Conservation (phyloP, 345 rosid genomes). For the Angophora floribunda region DNA sequence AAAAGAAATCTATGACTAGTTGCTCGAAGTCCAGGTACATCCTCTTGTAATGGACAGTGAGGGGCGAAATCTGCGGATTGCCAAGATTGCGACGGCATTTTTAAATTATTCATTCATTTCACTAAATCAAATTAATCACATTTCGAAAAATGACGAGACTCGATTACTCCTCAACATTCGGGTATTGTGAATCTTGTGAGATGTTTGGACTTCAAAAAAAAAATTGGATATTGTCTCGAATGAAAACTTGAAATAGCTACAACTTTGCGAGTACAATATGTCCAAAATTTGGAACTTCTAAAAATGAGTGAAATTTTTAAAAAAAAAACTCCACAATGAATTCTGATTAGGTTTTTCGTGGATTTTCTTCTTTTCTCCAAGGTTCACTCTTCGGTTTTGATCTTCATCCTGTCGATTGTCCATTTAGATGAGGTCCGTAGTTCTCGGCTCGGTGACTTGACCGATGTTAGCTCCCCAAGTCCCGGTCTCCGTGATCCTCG, state of each 20-base stretch:
- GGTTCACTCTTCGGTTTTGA: not conserved
- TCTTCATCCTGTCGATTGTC: not conserved
- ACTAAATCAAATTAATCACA: too few relatives aligned
- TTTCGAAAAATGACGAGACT: not conserved
- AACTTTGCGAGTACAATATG: not conserved
- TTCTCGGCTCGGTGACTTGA: not conserved
- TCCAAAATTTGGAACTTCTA: not conserved
- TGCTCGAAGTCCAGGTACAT: not conserved
- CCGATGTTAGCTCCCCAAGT: not conserved
- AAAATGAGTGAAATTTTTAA: not conserved
- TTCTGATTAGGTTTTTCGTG: not conserved
- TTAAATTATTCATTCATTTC: not conserved
- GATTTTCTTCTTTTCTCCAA: too few relatives aligned
- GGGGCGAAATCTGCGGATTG: not conserved
- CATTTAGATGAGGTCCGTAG: too few relatives aligned
- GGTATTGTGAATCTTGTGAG: not conserved
- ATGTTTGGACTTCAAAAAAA: not conserved
- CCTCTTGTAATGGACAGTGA: not conserved
- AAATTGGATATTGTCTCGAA: not conserved
- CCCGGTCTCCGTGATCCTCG: not conserved
- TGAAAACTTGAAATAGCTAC: rapidly evolving
- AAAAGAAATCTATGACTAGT: not conserved
- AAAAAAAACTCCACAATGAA: not conserved
- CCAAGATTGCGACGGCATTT: rapidly evolving
- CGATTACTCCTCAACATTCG: not conserved